phyloP scores from a whole-genome alignment of 768 basidiomycete species.

The Lactifluus pinguis region DNA sequence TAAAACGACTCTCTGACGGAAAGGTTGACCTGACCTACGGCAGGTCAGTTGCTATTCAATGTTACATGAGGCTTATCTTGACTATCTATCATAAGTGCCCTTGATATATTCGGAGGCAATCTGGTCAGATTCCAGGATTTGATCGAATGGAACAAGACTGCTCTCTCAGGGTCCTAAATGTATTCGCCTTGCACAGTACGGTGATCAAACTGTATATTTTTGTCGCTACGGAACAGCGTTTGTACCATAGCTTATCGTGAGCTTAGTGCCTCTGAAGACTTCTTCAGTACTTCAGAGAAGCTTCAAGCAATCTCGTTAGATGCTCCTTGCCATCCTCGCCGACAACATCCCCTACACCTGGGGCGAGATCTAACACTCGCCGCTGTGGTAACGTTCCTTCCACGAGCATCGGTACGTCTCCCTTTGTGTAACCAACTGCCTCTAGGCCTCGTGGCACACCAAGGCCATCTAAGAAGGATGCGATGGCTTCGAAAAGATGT shows the following conservation, averaged over 20 bases:
- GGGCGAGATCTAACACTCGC: slow-evolving; percentile 87
- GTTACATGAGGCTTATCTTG: not conserved
- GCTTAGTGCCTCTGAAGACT: not conserved
- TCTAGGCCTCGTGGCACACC: slow-evolving; percentile 82
- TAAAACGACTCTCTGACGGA: slow-evolving; percentile 71
- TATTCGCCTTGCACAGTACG: slow-evolving; percentile 48
- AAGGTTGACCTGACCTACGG: slow-evolving; percentile 84
- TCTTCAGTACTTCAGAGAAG: slow-evolving; percentile 63
- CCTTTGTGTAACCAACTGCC: slow-evolving; percentile 65
- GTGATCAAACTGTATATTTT: slow-evolving; percentile 51
- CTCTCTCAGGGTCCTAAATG: not conserved
- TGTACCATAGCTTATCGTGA: not conserved
- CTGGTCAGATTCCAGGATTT: slow-evolving; percentile 54
- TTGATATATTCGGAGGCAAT: slow-evolving; percentile 66
- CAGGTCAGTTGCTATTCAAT: slow-evolving; percentile 37
- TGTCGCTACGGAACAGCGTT: slow-evolving; percentile 21
- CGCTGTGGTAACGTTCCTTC: slow-evolving; percentile 90
- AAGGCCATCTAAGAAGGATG: slow-evolving; percentile 76
- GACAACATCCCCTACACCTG: slow-evolving; percentile 74
- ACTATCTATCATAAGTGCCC: slow-evolving; percentile 30
- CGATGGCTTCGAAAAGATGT: slow-evolving; percentile 78
- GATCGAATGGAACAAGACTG: slow-evolving; percentile 24
- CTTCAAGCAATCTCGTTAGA: slow-evolving; percentile 71
- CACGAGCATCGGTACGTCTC: slow-evolving; percentile 67
- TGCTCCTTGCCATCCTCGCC: slow-evolving; percentile 81